Conservation (phyloP, 2,329 filamentous ascomycete genomes). For the Penicillium sp. region DNA sequence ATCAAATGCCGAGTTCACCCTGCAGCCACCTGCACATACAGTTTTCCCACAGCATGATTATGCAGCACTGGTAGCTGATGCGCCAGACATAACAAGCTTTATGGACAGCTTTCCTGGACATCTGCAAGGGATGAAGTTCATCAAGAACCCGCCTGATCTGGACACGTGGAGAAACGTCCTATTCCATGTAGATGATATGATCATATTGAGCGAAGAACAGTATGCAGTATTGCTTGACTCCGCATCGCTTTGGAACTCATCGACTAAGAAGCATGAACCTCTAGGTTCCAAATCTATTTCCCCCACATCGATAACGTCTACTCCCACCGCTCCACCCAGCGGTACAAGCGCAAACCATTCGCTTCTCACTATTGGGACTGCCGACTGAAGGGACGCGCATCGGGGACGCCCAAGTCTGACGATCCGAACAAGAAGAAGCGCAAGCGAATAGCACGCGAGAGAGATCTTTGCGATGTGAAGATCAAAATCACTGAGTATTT, state of each 20-base stretch:
- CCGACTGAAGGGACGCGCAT: slow-evolving; percentile 74
- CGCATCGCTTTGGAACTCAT: background rate
- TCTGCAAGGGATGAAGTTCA: slow-evolving; percentile 51
- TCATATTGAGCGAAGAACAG: slow-evolving; percentile 74
- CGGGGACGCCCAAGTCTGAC: slow-evolving; percentile 76
- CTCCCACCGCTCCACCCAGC: slow-evolving; percentile 78
- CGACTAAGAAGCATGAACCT: slow-evolving; percentile 1
- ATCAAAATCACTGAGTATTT: slow-evolving; percentile 84
- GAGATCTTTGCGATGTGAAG: slow-evolving; percentile 82
- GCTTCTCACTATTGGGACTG: slow-evolving; percentile 85
- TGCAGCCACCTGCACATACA: slow-evolving; percentile 18
- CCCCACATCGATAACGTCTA: slow-evolving; percentile 84
- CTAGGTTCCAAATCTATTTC: slow-evolving; percentile 76
- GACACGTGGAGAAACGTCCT: slow-evolving; percentile 70
- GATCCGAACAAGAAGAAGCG: slow-evolving; percentile 82
- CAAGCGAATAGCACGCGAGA: slow-evolving; percentile 72
- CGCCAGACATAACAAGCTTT: slow-evolving; percentile 13
- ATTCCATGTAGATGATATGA: slow-evolving; percentile 73
- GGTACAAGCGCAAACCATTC: slow-evolving; percentile 80
- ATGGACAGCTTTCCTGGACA: slow-evolving; percentile 29
- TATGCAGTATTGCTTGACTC: slow-evolving; percentile 44
- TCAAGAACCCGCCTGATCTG: slow-evolving; percentile 68
- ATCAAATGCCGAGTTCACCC: slow-evolving; percentile 22
- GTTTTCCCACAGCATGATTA: slow-evolving; percentile 22
- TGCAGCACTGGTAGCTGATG: slow-evolving; percentile 14